Percentiles rank a stretch among this genome's conserved stretches.
phyloP scores from a whole-genome alignment of 352 stramenopile species.

The Saprolegnia parasitica region DNA sequence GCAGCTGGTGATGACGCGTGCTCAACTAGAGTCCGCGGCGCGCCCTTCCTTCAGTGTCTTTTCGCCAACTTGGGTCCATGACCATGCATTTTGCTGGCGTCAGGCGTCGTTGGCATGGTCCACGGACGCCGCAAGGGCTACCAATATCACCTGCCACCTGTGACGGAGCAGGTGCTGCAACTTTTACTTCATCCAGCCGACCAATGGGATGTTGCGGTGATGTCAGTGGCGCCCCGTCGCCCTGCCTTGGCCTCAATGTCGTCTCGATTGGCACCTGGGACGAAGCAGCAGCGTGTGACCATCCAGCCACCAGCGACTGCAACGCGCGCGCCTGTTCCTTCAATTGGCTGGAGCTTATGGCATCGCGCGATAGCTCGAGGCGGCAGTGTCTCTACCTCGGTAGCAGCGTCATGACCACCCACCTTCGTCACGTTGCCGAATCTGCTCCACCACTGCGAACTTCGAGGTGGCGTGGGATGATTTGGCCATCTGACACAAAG shows the following conservation, averaged over 20 bases:
- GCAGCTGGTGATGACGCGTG: too few relatives aligned
- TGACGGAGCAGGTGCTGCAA: slow-evolving; percentile 8
- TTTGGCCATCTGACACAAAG: not conserved
- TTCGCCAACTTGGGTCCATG: too few relatives aligned
- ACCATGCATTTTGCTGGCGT: too few relatives aligned
- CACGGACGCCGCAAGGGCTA: not conserved
- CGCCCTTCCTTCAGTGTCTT: too few relatives aligned
- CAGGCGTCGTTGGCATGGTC: too few relatives aligned
- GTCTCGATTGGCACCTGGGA: not conserved
- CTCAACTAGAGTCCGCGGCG: too few relatives aligned
- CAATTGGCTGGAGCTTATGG: too few relatives aligned
- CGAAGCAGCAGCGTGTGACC: not conserved
- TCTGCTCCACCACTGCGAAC: slow-evolving; percentile 4
- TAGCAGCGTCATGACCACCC: not conserved
- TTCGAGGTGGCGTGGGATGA: slow-evolving; percentile 13
- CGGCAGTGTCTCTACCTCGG: not conserved
- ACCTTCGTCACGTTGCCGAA: not conserved
- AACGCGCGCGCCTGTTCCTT: too few relatives aligned
- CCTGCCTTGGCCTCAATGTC: not conserved
- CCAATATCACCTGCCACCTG: slow-evolving; percentile 21
- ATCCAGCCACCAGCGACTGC: not conserved
- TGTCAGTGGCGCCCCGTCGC: not conserved
- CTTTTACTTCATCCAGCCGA: not conserved
- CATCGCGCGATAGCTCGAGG: too few relatives aligned
- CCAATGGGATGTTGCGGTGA: not conserved